A percentile compares a stretch with the other conserved stretches of the same genome.
These are phyloP conservation scores for Lantana camara DNA, from an alignment of 257 asterid genomes.

Conservation along the genomic window DNA sequence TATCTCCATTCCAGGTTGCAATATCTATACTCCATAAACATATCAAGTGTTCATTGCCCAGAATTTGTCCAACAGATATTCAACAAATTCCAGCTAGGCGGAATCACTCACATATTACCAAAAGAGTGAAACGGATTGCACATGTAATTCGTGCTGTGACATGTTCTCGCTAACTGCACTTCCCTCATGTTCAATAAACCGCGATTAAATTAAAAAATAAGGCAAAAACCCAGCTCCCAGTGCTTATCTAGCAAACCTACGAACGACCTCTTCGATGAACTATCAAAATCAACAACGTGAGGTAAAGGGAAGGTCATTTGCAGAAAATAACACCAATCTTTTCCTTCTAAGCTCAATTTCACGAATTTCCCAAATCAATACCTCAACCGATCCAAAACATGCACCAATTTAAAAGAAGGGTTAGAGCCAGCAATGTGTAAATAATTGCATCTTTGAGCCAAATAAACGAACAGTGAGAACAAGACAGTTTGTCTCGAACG, in stretches of 20 bases:
- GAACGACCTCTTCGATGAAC: slow-evolving; percentile 1
- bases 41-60: background rate
- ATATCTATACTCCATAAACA: background rate
- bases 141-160: background rate
- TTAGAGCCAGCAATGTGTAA: slow-evolving; percentile 11
- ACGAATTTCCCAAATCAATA: slow-evolving; percentile 14
- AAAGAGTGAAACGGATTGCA: background rate
- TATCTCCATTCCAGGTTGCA: slow-evolving; percentile 15
- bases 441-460: background rate
- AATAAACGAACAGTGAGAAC: background rate
- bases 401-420: background rate
- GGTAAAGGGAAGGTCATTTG: background rate
- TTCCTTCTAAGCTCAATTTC: slow-evolving; percentile 22
- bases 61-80: background rate
- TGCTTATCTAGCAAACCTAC: slow-evolving; percentile 11
- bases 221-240: slow-evolving; percentile 2
- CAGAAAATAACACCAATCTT: slow-evolving; percentile 21
- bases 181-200: background rate
- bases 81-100: slow-evolving; percentile 21
- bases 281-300: background rate
- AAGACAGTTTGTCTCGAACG: background rate
- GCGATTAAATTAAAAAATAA: background rate
- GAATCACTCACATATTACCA: slow-evolving; percentile 4
- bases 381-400: slow-evolving; percentile 22
- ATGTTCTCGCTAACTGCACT: background rate